phyloP scores from a whole-genome alignment of 495 filamentous ascomycete genomes.

The Cercophora scortea region DNA sequence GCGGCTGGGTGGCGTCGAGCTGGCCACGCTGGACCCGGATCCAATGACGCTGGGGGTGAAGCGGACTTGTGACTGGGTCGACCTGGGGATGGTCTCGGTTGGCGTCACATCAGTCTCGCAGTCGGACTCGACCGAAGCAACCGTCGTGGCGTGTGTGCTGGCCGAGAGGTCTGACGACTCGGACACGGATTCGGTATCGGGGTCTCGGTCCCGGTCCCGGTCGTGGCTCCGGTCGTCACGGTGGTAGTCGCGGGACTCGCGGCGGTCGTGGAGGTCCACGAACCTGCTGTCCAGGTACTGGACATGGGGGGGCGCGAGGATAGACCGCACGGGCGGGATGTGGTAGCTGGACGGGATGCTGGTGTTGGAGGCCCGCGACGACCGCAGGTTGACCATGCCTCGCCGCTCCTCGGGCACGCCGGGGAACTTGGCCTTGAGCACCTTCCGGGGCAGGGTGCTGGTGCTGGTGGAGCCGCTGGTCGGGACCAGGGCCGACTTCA shows the following conservation, averaged over 20 bases:
- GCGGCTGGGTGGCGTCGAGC: constrained; percentile 14
- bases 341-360: constrained; percentile 13
- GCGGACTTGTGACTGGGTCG: constrained; percentile 18
- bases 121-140: constrained; percentile 23
- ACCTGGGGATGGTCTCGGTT: constrained; percentile 23
- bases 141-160: constrained; percentile 36
- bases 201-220: constrained; percentile 15
- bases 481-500: neutral
- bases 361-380: constrained; percentile 16
- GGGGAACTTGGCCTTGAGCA: constrained; percentile 25
- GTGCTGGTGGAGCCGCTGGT: constrained; percentile 3
- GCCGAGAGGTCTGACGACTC: constrained; percentile 35
- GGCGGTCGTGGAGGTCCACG: constrained; percentile 3
- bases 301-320: constrained; percentile 3
- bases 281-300: constrained; percentile 1
- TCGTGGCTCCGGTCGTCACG: constrained; percentile 7
- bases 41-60: constrained; percentile 26
- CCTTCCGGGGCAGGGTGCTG: constrained; percentile 19
- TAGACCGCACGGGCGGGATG: constrained; percentile 14
- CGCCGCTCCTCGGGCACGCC: constrained; percentile 19
- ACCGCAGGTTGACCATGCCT: constrained; percentile 17
- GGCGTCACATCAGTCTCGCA: constrained; percentile 20
- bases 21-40: constrained; percentile 20
- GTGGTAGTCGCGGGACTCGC: constrained; percentile 6
- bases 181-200: constrained; percentile 36